Evolutionary conservation across 306 rosid species (phyloP).

Genomic region (Trifolium subterraneum): DNA sequence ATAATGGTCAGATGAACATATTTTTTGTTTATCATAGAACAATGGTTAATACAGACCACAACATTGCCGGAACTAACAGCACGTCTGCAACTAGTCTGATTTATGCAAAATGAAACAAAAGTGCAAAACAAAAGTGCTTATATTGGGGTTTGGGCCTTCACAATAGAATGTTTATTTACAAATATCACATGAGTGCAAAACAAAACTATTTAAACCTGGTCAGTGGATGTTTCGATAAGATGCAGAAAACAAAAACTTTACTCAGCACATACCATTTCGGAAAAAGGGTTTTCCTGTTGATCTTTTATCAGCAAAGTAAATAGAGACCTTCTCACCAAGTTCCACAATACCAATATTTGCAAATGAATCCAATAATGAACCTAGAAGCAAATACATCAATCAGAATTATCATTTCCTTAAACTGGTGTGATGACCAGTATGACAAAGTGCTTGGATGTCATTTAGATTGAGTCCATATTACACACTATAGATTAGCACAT

Average conservation of each 20-base stretch:
- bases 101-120: conserved; percentile 31
- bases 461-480: conserved; percentile 5
- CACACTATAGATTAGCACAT: conserved; percentile 6
- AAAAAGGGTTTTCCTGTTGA: conserved; percentile 80
- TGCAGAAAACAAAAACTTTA: conserved; percentile 18
- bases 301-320: conserved; percentile 75
- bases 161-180: neutral
- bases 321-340: conserved; percentile 71
- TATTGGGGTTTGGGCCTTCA: neutral
- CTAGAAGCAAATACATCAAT: conserved; percentile 50
- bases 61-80: conserved; percentile 6
- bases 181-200: conserved; percentile 15
- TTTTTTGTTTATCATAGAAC: no score
- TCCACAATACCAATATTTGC: conserved; percentile 77
- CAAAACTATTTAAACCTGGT: conserved; percentile 35
- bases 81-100: conserved; percentile 9
- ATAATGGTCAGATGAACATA: conserved; percentile 22
- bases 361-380: conserved; percentile 65
- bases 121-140: no score
- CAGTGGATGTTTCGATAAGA: conserved; percentile 26
- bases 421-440: conserved; percentile 15
- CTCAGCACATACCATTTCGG: conserved; percentile 67
- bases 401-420: conserved; percentile 26
- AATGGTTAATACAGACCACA: neutral
- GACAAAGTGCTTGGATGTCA: conserved; percentile 21